Evolutionary conservation across 164 flowering plant species (phyloP).

Genomic region (Amborella trichopoda): DNA sequence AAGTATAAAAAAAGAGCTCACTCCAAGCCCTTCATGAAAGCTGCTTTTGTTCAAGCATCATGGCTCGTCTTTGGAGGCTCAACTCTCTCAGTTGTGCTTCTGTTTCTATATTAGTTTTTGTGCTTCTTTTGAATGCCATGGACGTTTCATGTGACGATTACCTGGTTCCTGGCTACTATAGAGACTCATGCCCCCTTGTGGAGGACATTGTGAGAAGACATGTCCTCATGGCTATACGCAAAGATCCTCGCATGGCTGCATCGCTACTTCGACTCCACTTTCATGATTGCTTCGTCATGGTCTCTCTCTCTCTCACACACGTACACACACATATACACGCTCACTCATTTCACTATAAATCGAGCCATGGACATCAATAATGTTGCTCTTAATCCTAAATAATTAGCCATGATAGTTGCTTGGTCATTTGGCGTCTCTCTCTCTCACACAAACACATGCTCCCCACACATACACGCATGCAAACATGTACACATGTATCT

Average conservation of each 20-base stretch:
- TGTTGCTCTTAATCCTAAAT: neutral
- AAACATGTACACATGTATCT: neutral
- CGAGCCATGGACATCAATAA: neutral
- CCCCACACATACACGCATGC: neutral
- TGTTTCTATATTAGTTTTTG: neutral
- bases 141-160: slow-evolving; percentile 9
- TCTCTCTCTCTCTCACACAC: slow-evolving; percentile 5
- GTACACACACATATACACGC: neutral
- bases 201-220: slow-evolving; percentile 44
- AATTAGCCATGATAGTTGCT: too few species aligned
- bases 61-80: too few species aligned
- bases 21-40: too few species aligned
- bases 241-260: slow-evolving; percentile 74
- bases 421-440: too few species aligned
- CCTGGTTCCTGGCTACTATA: slow-evolving; percentile 39
- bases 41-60: too few species aligned
- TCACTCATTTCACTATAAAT: neutral
- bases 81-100: too few species aligned
- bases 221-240: slow-evolving; percentile 38
- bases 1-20: too few species aligned
- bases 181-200: slow-evolving; percentile 48
- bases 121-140: neutral
- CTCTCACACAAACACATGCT: too few species aligned
- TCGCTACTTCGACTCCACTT: slow-evolving; percentile 72
- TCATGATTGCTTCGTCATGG: slow-evolving; percentile 85